Percentiles rank a stretch among this genome's conserved stretches.
Evolutionary conservation across 306 rosid species (phyloP).

Genomic region (Albizia julibrissin): DNA sequence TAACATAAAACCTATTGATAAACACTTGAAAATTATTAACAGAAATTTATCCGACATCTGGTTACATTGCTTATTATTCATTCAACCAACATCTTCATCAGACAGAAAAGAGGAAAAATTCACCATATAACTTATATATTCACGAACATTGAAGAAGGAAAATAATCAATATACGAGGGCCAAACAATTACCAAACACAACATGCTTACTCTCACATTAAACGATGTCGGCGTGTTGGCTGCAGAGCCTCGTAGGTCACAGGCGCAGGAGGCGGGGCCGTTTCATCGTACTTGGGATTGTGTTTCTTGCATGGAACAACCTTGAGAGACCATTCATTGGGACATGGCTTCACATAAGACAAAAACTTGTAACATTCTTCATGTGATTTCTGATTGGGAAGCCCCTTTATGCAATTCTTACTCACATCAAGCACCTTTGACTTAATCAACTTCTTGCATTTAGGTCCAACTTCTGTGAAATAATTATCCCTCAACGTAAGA

Average conservation of each 20-base stretch:
- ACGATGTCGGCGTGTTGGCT: conserved; percentile 28
- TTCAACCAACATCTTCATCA: too few relatives aligned
- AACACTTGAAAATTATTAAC: not conserved
- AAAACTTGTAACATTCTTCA: conserved; percentile 32
- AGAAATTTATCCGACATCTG: not conserved
- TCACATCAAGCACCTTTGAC: conserved; percentile 44
- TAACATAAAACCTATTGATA: not conserved
- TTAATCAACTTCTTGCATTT: conserved; percentile 52
- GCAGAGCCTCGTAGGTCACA: conserved; percentile 34
- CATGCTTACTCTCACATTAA: not conserved
- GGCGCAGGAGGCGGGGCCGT: conserved; percentile 22
- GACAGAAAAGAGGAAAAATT: not conserved
- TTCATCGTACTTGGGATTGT: not conserved
- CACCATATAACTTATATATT: not conserved
- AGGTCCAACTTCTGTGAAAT: conserved; percentile 59
- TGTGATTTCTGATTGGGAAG: conserved; percentile 47
- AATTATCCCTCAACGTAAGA: conserved; percentile 51
- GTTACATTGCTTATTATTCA: conserved; percentile 2
- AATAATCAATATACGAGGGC: not conserved
- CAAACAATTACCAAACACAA: not conserved
- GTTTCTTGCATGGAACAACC: conserved; percentile 45
- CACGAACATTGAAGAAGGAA: not conserved
- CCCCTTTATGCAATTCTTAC: conserved; percentile 53
- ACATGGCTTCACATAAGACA: conserved; percentile 24
- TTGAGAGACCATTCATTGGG: conserved; percentile 20